phyloP scores from a whole-genome alignment of 306 rosid species.

The Begonia masoniana region DNA sequence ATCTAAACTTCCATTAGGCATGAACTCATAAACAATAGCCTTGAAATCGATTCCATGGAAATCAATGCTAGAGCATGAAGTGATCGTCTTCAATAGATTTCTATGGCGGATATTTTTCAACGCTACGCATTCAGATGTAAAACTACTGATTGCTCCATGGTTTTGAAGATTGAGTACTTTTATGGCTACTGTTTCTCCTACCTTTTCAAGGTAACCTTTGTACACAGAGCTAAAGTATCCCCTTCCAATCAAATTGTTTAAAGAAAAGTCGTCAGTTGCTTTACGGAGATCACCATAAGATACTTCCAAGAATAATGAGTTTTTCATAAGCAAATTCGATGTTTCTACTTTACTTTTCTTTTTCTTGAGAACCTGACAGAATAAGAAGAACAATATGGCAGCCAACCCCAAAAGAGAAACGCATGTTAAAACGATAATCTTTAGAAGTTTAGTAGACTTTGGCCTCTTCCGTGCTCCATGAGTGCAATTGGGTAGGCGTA shows the following conservation, averaged over 20 bases:
- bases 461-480: too few relatives aligned
- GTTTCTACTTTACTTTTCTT: background rate
- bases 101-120: background rate
- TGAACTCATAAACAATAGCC: constrained; percentile 1
- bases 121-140: constrained; percentile 1
- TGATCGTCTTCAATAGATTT: background rate
- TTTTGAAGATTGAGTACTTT: constrained; percentile 2
- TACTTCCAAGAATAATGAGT: background rate
- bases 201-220: too few relatives aligned
- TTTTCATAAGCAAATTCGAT: too few relatives aligned
- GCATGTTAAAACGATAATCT: too few relatives aligned
- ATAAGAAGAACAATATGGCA: background rate
- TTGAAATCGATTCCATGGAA: background rate
- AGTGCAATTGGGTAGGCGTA: background rate
- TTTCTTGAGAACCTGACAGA: too few relatives aligned
- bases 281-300: background rate
- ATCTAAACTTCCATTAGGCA: background rate
- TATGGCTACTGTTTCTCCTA: background rate
- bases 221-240: background rate
- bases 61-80: constrained; percentile 2
- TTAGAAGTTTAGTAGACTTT: too few relatives aligned
- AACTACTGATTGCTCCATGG: background rate
- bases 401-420: too few relatives aligned
- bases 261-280: background rate
- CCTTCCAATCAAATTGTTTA: background rate